Evolutionary conservation across 805 yeast species (phyloP), one percentile per base, ranked within the genome.

Genomic region (Sporopachydermia lactativora): DNA sequence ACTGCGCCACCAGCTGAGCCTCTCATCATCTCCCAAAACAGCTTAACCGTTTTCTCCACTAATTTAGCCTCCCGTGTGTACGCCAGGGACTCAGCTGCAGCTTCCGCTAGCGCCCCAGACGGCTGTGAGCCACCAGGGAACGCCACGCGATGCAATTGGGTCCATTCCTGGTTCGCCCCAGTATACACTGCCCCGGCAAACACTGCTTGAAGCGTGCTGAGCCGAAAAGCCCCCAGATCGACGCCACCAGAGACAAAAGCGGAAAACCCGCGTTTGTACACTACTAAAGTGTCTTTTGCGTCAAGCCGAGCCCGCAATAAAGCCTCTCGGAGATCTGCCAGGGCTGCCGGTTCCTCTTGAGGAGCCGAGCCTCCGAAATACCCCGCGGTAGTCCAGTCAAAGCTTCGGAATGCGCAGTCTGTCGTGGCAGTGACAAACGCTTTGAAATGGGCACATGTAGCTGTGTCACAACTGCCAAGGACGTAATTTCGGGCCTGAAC

Each of bases 311-410:
- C 31, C 13, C 13, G 13, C 31, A 24, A 24, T n/a, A 24, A 24
- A 8, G 31, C 31, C n/a, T 24, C 31, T n/a, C 31, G 31, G 8
- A 47, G 45, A 1, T 50, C 37, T 19, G 54, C 50, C 4, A 53
- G 36, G 2, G 47, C 51, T 3, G 48, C 42, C 3, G 62, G 31
- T 24, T 24, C 31, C 8, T 24, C 8, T 24, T 24, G 31, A 24
- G n/a, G 8, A 8, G 31, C n/a, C 8, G 13, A 8, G 31, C n/a
- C n/a, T 8, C 13, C 31, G n/a, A 24, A 24, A 24, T 24, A 24
- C n/a, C 31, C 31, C n/a, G 8, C 31, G 8, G 31, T 8, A 24
- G 31, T 24, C 31, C 31, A 24, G n/a, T 24, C 31, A 24, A 24
- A n/a, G n/a, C 31, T 24, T 8, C n/a, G 8, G 31, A 24, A 24